phyloP scores from a whole-genome alignment of 192 early-diverging fungal genomes.

The Haplosporangium gracile region DNA sequence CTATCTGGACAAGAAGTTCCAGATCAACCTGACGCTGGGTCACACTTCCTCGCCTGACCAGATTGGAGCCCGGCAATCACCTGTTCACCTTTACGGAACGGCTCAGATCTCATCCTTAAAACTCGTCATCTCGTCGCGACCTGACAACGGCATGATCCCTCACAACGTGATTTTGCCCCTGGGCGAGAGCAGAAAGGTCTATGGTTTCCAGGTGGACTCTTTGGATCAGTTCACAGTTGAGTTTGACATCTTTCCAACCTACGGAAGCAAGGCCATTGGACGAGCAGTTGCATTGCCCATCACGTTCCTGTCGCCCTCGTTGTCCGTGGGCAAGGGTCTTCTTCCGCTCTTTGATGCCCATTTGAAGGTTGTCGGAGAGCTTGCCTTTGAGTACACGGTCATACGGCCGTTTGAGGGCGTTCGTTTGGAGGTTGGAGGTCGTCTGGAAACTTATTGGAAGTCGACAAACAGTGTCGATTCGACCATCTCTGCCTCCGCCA shows the following conservation, averaged over 20 bases:
- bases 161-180: conserved; percentile 92
- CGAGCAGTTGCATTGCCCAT: conserved; percentile 84
- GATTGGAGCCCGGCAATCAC: conserved; percentile 39
- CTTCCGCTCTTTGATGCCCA: conserved; percentile 92
- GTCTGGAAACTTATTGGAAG: conserved; percentile 99
- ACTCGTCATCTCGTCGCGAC: conserved; percentile 87
- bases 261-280: conserved; percentile 94
- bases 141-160: conserved; percentile 89
- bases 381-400: conserved; percentile 84
- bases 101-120: conserved; percentile 81
- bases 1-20: conserved; percentile 91
- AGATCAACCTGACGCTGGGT: conserved; percentile 82
- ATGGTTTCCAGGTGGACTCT: conserved; percentile 87
- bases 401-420: conserved; percentile 91
- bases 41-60: conserved; percentile 38
- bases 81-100: conserved; percentile 71
- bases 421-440: conserved; percentile 92
- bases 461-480: conserved; percentile 81
- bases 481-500: conserved; percentile 21
- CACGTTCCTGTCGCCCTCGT: conserved; percentile 62
- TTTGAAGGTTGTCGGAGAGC: conserved; percentile 91
- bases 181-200: conserved; percentile 82
- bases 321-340: conserved; percentile 52
- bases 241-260: conserved; percentile 95
- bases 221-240: conserved; percentile 82